Percentiles rank a stretch among this genome's conserved stretches.
Evolutionary conservation across 352 stramenopile species (phyloP).

Genomic region (Porosira glacialis): DNA sequence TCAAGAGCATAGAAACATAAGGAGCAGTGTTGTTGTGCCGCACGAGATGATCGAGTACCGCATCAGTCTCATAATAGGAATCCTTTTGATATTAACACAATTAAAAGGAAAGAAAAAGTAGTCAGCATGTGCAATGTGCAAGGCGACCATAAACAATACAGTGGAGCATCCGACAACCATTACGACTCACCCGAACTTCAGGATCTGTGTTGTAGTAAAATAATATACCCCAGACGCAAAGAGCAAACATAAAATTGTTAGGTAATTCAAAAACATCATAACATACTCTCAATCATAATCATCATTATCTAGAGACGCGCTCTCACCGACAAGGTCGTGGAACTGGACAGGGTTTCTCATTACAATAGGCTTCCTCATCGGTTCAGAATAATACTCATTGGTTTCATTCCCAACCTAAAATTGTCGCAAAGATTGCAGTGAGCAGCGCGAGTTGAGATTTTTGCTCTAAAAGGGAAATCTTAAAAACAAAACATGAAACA

Average conservation of each 20-base stretch:
- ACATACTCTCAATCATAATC: too few species aligned
- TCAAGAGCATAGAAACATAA: conserved; percentile 68
- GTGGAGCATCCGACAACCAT: too few species aligned
- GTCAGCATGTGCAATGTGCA: too few species aligned
- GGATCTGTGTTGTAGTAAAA: too few species aligned
- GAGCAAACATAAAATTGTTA: too few species aligned
- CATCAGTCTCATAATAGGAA: conserved; percentile 71
- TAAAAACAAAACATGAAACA: conserved; percentile 67
- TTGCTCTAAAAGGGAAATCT: conserved; percentile 73
- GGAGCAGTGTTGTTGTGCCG: conserved; percentile 74
- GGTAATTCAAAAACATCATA: too few species aligned
- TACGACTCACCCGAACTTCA: too few species aligned
- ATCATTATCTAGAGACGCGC: too few species aligned
- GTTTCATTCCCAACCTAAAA: conserved; percentile 35
- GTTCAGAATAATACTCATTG: conserved; percentile 28
- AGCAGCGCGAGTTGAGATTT: too few species aligned
- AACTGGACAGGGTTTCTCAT: conserved; percentile 53
- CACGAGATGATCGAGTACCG: conserved; percentile 63
- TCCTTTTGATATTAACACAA: conserved; percentile 41
- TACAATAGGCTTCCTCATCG: conserved; percentile 12
- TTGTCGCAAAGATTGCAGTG: too few species aligned
- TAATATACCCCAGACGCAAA: too few species aligned
- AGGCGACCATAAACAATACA: too few species aligned
- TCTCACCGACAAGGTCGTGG: conserved; percentile 36
- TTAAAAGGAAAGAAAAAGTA: neutral